Percentiles rank a stretch among this genome's conserved stretches.
Conservation (phyloP, 768 basidiomycete species). For the Botryobasidium botryosum region DNA sequence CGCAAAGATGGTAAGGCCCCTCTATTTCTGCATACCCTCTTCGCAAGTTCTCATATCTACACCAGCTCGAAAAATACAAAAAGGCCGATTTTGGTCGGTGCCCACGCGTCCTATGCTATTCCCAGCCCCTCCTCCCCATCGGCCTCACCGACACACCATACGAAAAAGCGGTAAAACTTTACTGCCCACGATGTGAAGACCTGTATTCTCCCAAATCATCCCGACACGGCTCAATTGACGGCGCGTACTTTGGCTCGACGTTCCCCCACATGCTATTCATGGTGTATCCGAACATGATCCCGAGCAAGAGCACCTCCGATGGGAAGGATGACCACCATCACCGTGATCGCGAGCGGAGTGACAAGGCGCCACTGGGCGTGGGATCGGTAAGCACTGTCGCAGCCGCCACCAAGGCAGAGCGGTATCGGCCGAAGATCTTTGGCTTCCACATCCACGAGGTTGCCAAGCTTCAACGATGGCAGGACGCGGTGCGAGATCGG, state of each 20-base stretch:
- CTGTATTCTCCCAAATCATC: slow-evolving; percentile 96
- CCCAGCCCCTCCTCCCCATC: slow-evolving; percentile 88
- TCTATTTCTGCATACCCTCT: no score
- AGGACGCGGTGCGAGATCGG: slow-evolving; percentile 83
- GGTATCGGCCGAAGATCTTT: slow-evolving; percentile 87
- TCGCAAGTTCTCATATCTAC: not conserved
- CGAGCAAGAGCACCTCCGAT: slow-evolving; percentile 36
- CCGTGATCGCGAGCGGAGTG: slow-evolving; percentile 15
- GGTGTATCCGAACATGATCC: slow-evolving; percentile 87
- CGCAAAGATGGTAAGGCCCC: slow-evolving; percentile 67
- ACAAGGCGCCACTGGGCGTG: slow-evolving; percentile 26
- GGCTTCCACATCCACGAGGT: slow-evolving; percentile 93
- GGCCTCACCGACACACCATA: slow-evolving; percentile 96
- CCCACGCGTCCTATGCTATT: slow-evolving; percentile 89
- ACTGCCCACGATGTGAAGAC: slow-evolving; percentile 96
- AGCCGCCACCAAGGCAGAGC: slow-evolving; percentile 76
- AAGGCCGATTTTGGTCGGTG: slow-evolving; percentile 97
- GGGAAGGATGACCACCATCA: not conserved
- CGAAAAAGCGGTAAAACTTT: slow-evolving; percentile 97
- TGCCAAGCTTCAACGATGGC: slow-evolving; percentile 89
- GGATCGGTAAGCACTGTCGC: slow-evolving; percentile 64
- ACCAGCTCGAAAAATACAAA: slow-evolving; percentile 86
- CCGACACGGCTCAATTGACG: slow-evolving; percentile 92
- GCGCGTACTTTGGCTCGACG: slow-evolving; percentile 96
- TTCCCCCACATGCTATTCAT: slow-evolving; percentile 96